Evolutionary conservation across 768 basidiomycete genomes (phyloP), one percentile per base, ranked within the genome.

Genomic region (Fibroporia radiculosa): DNA sequence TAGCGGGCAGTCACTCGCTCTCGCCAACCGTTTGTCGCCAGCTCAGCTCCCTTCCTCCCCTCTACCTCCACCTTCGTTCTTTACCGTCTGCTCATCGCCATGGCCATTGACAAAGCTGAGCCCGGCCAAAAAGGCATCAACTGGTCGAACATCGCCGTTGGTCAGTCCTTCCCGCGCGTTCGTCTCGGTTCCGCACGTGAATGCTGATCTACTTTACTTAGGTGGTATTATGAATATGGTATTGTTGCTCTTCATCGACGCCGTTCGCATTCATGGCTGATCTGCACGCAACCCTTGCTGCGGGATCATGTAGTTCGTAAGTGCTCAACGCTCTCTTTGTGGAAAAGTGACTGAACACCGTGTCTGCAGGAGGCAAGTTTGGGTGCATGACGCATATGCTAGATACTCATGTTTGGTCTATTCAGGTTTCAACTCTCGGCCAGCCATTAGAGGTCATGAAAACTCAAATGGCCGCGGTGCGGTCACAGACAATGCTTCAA

Each of bases 181-280:
- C 42, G 40, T 55, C 48, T 48, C 23, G 23, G 48, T 20, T 48
- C 46, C 53, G 32, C 47, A 48, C 61, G 42, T 49, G 53, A 54
- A 52, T 49, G 45, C 48, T 36, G 42, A 40, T 62, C 24, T 57
- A 54, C 50, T 55, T 19, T 55, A 44, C 44, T 16, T 29, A 92
- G 93, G 93, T 68, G 93, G 72, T 49, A 91, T 96, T 60, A 97
- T 98, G 95, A 97, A 97, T 75, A 88, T 99, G 88, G 92, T 95
- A 70, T 62, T 47, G 41, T 61, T 47, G 42, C 35, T 50, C 43
- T 44, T 35, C 38, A 12, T 34, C 28, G 22, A 48, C 7, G 28
- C 31, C 38, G 41, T 52, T 24, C 44, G 42, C 25, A 36, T 38
- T 6, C 33, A 24, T 44, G 33, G 35, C 34, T 44, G 48, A 48